Percentiles rank a stretch among this genome's conserved stretches.
These are phyloP conservation scores for Fusarium equiseti DNA, from an alignment of 2,329 filamentous ascomycete species.

Conservation along the genomic window DNA sequence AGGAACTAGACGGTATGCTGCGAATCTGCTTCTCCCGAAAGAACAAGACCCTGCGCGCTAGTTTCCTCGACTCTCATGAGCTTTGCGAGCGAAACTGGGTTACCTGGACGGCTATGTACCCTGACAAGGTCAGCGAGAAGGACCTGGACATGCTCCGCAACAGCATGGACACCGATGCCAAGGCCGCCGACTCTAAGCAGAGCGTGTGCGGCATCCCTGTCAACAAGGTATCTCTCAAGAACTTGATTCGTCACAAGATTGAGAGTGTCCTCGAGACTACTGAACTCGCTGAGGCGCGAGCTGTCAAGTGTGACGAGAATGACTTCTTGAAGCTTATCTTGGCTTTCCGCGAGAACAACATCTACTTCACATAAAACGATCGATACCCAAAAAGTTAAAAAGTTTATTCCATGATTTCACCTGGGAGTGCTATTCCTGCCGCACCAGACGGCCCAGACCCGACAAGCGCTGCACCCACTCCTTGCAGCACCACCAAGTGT, in stretches of 20 bases:
- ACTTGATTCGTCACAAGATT: conserved; percentile 20
- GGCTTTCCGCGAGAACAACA: conserved; percentile 19
- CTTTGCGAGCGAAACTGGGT: conserved; percentile 89
- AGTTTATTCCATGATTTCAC: not conserved
- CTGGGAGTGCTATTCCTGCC: not conserved
- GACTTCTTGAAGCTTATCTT: conserved; percentile 20
- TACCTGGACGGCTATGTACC: conserved; percentile 87
- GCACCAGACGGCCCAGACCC: not conserved
- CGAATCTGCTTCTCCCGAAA: conserved; percentile 79
- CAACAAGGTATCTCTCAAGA: conserved; percentile 18
- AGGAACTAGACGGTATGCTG: conserved; percentile 94
- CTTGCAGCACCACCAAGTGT: not conserved
- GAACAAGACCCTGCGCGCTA: conserved; percentile 88
- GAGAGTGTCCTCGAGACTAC: conserved; percentile 13
- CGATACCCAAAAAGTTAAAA: conserved; percentile 6
- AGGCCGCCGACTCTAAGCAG: conserved; percentile 18
- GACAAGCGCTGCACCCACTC: not conserved
- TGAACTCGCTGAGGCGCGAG: conserved; percentile 16
- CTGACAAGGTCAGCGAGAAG: conserved; percentile 16
- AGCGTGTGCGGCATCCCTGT: conserved; percentile 13
- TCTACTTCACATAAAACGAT: conserved; percentile 12
- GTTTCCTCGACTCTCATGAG: conserved; percentile 83
- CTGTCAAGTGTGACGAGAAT: conserved; percentile 19
- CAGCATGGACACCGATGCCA: conserved; percentile 9
- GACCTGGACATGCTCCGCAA: conserved; percentile 13